These are phyloP conservation scores for Mycotypha africana DNA, from an alignment of 371 early-diverging fungal genomes.

Conservation along the genomic window DNA sequence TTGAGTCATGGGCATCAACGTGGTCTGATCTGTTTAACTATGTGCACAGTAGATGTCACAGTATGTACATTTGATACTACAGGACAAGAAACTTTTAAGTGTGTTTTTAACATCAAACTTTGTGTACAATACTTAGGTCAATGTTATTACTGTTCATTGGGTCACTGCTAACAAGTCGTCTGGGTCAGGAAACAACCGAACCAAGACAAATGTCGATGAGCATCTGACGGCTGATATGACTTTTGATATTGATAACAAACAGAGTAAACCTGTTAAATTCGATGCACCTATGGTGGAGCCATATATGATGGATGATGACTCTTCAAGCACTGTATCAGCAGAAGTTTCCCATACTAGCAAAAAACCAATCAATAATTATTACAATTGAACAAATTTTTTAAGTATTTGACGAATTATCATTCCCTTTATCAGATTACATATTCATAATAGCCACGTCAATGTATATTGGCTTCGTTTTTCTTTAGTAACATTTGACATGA, in stretches of 20 bases:
- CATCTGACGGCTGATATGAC: constrained; percentile 19
- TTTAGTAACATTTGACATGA: too few relatives aligned
- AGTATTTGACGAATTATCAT: too few relatives aligned
- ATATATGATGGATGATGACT: constrained; percentile 11
- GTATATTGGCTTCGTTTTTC: too few relatives aligned
- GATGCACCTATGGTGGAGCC: constrained; percentile 9
- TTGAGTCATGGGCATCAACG: constrained; percentile 43
- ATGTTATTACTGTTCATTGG: constrained; percentile 56
- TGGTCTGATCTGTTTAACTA: constrained; percentile 45
- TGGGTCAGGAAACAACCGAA: constrained; percentile 9
- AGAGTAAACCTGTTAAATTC: constrained; percentile 12
- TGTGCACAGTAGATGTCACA: constrained; percentile 54
- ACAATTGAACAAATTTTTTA: too few relatives aligned
- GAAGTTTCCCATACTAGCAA: constrained; percentile 14
- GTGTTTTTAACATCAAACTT: not conserved
- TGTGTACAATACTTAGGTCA: constrained; percentile 27
- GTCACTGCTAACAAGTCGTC: constrained; percentile 26
- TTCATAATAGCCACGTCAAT: too few relatives aligned
- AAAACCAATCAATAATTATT: constrained; percentile 9
- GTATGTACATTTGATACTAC: constrained; percentile 24
- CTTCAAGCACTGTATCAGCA: constrained; percentile 7
- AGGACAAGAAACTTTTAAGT: not conserved
- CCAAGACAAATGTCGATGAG: constrained; percentile 10
- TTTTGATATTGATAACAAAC: constrained; percentile 14
- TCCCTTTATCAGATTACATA: too few relatives aligned